Conservation (phyloP, 371 early-diverging fungal genomes). For the Phascolomyces articulosus region DNA sequence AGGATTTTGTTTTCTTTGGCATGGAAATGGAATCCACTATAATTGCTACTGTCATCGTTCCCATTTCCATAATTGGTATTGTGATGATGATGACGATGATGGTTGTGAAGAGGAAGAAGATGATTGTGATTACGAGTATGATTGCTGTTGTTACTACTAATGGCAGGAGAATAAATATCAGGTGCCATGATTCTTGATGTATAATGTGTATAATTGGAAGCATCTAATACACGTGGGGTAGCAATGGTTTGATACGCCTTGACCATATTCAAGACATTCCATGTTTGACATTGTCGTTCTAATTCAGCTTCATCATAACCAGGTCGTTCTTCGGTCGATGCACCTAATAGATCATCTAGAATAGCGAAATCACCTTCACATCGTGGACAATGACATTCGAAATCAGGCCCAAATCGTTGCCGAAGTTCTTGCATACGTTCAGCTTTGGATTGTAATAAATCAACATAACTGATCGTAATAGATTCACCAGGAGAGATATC, state of each 20-base stretch:
- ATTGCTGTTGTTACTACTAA: neutral
- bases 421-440: slow-evolving; percentile 55
- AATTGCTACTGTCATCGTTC: too few species aligned
- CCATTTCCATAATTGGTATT: too few species aligned
- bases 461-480: slow-evolving; percentile 76
- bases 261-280: slow-evolving; percentile 39
- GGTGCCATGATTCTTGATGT: slow-evolving; percentile 35
- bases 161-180: slow-evolving; percentile 25
- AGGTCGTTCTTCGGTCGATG: neutral
- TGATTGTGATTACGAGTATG: neutral
- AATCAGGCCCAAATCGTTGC: slow-evolving; percentile 37
- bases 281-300: slow-evolving; percentile 23
- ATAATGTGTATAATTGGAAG: slow-evolving; percentile 38
- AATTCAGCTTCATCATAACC: neutral
- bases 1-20: slow-evolving; percentile 5
- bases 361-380: slow-evolving; percentile 26
- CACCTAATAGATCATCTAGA: slow-evolving; percentile 19
- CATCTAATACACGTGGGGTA: slow-evolving; percentile 24
- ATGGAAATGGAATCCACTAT: neutral
- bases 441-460: slow-evolving; percentile 56
- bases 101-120: neutral
- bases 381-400: slow-evolving; percentile 33
- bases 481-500: slow-evolving; percentile 71
- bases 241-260: slow-evolving; percentile 21
- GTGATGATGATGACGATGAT: slow-evolving; percentile 8